Base-by-base conservation (phyloP, 2,329 filamentous ascomycete genomes). In the Fonsecaea erecta region DNA sequence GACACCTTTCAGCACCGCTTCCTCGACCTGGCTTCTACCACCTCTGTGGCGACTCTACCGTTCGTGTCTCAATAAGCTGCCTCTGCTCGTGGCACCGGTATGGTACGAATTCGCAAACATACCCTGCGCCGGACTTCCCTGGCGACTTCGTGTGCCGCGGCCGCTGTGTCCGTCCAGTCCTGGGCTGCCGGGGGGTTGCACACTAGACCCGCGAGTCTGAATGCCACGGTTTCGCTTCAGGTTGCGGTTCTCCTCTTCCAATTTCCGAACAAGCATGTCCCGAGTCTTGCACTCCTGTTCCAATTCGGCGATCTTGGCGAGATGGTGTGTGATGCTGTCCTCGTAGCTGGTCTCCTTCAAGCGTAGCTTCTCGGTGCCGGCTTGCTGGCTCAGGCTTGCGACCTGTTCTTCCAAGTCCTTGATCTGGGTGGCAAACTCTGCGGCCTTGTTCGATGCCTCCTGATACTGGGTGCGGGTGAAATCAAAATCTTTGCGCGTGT, bases 401-500 rank as follows among this genome's bases (percentile, higher is more conserved):
- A 78, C 76, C 56, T 81, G 73, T 16, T 74, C 72, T 65, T 76
- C 73, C 24, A 81, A 71, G 28, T 76, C 75, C 9, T 74, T 75
- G 35, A 72, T 68, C 66, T 82, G 77, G 51, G 72, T 76, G 6
- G 73, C 75, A 7, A 78, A 74, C 52, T 81, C 78, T 21, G 78
- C 78, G 0, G 79, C 80, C 8, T 75, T 74, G 5, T 73, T 79
- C 6, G 80, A 82, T 11, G 79, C 80, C 32, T 75, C 79, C 66
- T 82, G 80, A 60, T 82, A 82, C 69, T 81, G 79, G 63, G 77
- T 74, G 43, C 80, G 77, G 5, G 77, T 80, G 65, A 81, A 82
- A 53, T 81, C 80, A 7, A 78, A 75, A 65, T 81, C 80, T 9
- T 77, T 77, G 51, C 73, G 74, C 54, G 77, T 79, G 57, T 77